Conservation (phyloP, 108 stramenopile species). For the Skeletonema costatum region DNA sequence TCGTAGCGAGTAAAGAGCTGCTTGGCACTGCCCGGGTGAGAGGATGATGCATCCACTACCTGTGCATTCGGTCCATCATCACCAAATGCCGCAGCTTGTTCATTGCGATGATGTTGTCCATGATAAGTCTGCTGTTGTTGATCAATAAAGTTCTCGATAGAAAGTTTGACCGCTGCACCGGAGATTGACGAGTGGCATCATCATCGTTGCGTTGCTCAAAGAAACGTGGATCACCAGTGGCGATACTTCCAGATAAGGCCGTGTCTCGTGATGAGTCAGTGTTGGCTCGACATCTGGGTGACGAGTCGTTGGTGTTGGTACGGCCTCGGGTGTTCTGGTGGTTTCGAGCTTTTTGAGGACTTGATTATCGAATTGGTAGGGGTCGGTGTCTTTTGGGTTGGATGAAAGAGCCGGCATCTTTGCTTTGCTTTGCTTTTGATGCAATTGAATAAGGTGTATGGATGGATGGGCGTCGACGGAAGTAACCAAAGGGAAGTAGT, state of each 20-base stretch:
- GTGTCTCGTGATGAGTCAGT: neutral
- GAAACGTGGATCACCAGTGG: neutral
- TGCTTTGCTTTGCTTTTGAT: neutral
- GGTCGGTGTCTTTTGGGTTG: neutral
- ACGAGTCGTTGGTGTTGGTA: neutral
- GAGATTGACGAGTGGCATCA: neutral
- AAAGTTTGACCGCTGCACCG: neutral
- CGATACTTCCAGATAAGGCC: neutral
- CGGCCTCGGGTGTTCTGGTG: neutral
- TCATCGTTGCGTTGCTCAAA: neutral
- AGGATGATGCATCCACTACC: neutral
- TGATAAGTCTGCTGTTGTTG: neutral
- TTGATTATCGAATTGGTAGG: conserved; percentile 2
- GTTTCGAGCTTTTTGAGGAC: conserved; percentile 16
- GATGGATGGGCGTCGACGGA: neutral
- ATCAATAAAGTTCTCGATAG: neutral
- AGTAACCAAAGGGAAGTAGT: too few relatives aligned
- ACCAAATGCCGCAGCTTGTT: neutral
- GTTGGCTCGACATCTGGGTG: neutral
- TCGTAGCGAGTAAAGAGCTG: neutral
- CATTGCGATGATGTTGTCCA: too few relatives aligned
- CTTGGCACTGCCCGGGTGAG: neutral
- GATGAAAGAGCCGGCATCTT: neutral
- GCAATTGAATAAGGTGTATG: neutral
- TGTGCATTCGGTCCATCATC: neutral